phyloP scores from a whole-genome alignment of 345 rosid species.

The Eucalyptus curtisii region DNA sequence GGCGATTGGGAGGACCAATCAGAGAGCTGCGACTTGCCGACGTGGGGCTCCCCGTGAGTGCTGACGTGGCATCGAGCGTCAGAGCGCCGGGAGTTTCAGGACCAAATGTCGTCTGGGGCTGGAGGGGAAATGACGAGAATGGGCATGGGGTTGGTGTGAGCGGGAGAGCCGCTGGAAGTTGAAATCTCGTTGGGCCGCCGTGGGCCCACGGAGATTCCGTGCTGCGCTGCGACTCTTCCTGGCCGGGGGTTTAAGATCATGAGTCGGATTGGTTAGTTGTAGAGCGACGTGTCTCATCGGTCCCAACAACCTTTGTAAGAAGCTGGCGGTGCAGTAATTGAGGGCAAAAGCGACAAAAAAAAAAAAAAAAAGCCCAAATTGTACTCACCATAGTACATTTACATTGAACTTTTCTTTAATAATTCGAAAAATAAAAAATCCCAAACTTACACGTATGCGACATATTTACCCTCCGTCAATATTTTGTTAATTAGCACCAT shows the following conservation, averaged over 20 bases:
- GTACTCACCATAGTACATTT: too few relatives aligned
- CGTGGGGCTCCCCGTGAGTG: neutral
- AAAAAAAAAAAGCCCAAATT: too few relatives aligned
- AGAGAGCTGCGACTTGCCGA: neutral
- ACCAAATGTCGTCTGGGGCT: neutral
- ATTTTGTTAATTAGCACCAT: rapidly evolving
- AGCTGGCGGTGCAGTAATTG: neutral
- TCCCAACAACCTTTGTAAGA: neutral
- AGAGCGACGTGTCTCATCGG: neutral
- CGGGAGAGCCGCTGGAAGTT: neutral
- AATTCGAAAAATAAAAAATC: too few relatives aligned
- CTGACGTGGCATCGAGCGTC: neutral
- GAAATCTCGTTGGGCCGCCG: neutral
- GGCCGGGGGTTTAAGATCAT: neutral
- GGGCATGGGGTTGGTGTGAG: neutral
- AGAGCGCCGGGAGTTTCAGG: neutral
- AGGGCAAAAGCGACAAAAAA: neutral
- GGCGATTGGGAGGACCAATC: neutral
- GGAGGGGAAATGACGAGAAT: neutral
- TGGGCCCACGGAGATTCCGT: neutral
- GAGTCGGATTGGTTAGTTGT: neutral
- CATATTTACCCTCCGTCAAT: rapidly evolving
- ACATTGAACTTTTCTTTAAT: too few relatives aligned
- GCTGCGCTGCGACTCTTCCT: neutral
- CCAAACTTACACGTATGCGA: rapidly evolving